Percentiles rank a stretch among this genome's conserved stretches.
Conservation (phyloP, 164 flowering plant genomes). For the Magnolia sinica region DNA sequence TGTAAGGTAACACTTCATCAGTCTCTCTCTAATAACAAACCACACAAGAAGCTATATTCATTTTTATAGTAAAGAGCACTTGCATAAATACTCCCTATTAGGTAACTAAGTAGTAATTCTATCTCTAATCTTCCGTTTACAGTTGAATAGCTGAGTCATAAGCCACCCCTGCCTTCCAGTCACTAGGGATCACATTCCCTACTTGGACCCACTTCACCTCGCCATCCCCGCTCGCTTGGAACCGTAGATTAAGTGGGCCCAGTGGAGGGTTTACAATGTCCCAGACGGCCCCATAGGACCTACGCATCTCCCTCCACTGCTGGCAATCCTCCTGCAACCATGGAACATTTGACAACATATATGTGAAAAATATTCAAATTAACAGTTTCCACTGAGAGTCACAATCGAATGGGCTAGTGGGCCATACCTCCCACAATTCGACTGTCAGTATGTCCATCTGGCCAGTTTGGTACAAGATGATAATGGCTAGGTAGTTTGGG, state of each 20-base stretch:
- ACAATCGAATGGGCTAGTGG: background rate
- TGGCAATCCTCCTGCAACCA: constrained; percentile 56
- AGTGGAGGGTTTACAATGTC: constrained; percentile 34
- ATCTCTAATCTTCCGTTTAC: background rate
- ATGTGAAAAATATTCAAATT: background rate
- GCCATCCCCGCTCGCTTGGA: constrained; percentile 40
- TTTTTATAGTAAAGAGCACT: background rate
- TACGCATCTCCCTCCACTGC: constrained; percentile 69
- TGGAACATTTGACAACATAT: background rate
- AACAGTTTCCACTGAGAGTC: background rate
- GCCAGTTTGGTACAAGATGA: constrained; percentile 51
- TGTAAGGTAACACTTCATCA: too few relatives aligned
- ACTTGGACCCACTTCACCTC: constrained; percentile 47
- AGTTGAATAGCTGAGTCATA: constrained; percentile 61
- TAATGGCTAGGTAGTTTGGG: constrained; percentile 66
- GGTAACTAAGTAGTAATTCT: background rate
- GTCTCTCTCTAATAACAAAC: background rate
- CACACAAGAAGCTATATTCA: background rate
- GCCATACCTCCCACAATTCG: constrained; percentile 68
- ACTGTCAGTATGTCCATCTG: constrained; percentile 43
- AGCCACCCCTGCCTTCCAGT: constrained; percentile 67
- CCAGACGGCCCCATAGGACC: constrained; percentile 54
- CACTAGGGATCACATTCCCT: constrained; percentile 41
- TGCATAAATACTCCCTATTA: too few relatives aligned
- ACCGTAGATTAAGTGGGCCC: constrained; percentile 45